These are phyloP conservation scores for Parmelia sp. DNA, from an alignment of 495 filamentous ascomycete species.

Conservation along the genomic window DNA sequence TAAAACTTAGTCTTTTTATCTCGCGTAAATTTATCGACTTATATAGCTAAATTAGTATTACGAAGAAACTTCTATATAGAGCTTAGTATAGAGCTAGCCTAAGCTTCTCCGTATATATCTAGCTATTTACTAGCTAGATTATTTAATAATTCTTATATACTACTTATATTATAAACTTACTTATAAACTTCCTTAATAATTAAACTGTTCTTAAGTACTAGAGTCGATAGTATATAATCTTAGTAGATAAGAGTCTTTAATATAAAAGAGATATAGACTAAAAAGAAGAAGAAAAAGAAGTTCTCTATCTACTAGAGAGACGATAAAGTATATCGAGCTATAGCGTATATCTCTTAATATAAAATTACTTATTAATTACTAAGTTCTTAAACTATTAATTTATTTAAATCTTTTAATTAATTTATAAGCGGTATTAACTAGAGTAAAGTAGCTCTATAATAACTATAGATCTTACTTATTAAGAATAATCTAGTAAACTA, in stretches of 20 bases:
- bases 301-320: background rate
- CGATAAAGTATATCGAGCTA: background rate
- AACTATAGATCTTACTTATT: background rate
- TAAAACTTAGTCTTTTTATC: conserved; percentile 74
- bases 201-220: conserved; percentile 61
- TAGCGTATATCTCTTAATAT: background rate
- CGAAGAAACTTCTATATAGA: no score
- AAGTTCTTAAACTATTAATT: background rate
- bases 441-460: conserved; percentile 33
- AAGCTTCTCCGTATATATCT: no score
- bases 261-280: background rate
- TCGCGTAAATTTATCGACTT: conserved; percentile 68
- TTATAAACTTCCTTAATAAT: no score
- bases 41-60: conserved; percentile 75
- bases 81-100: no score
- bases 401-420: background rate
- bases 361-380: background rate
- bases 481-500: background rate
- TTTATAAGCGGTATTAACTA: background rate
- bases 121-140: no score
- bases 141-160: no score
- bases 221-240: conserved; percentile 49
- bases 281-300: background rate
- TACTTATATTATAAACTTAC: no score
- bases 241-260: background rate